Evolutionary conservation across 495 filamentous ascomycete species (phyloP).

Genomic region (Aspergillus sclerotiicarbonarius): DNA sequence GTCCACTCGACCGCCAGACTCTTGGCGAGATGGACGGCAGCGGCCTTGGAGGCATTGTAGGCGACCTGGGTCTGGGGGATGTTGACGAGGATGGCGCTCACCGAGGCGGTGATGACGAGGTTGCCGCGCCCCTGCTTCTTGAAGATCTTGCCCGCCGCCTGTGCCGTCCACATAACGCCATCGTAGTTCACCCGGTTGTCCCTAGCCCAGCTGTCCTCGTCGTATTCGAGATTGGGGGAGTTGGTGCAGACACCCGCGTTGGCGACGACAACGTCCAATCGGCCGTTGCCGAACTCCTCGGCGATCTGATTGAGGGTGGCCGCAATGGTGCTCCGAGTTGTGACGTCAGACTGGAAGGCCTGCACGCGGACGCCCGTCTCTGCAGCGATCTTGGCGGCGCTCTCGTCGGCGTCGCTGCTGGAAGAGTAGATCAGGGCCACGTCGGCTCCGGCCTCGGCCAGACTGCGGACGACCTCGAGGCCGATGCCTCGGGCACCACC

Average conservation of each 20-base stretch:
- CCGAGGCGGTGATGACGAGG: conserved; percentile 24
- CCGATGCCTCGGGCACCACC: conserved; percentile 1
- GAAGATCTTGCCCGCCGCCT: conserved; percentile 31
- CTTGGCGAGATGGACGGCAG: conserved; percentile 52
- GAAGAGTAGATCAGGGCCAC: conserved; percentile 4
- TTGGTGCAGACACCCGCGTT: conserved; percentile 62
- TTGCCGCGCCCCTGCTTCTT: conserved; percentile 22
- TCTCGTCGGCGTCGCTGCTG: not conserved
- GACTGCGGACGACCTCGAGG: not conserved
- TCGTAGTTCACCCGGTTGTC: conserved; percentile 32
- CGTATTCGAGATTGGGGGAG: conserved; percentile 17
- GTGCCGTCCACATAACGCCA: conserved; percentile 35
- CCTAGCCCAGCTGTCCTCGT: conserved; percentile 16
- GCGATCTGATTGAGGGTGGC: conserved; percentile 21
- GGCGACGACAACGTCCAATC: conserved; percentile 53
- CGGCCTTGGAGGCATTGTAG: conserved; percentile 65
- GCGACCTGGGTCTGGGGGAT: conserved; percentile 55
- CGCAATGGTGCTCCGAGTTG: not conserved
- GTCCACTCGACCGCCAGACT: conserved; percentile 82
- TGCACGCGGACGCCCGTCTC: not conserved
- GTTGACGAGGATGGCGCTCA: conserved; percentile 18
- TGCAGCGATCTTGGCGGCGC: conserved; percentile 1
- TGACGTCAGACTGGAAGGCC: conserved; percentile 2
- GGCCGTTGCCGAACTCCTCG: conserved; percentile 42
- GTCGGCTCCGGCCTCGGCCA: conserved; percentile 11